These are phyloP conservation scores for Nothophaeocryptopus gaeumannii DNA, from an alignment of 2,329 filamentous ascomycete genomes.

Conservation along the genomic window DNA sequence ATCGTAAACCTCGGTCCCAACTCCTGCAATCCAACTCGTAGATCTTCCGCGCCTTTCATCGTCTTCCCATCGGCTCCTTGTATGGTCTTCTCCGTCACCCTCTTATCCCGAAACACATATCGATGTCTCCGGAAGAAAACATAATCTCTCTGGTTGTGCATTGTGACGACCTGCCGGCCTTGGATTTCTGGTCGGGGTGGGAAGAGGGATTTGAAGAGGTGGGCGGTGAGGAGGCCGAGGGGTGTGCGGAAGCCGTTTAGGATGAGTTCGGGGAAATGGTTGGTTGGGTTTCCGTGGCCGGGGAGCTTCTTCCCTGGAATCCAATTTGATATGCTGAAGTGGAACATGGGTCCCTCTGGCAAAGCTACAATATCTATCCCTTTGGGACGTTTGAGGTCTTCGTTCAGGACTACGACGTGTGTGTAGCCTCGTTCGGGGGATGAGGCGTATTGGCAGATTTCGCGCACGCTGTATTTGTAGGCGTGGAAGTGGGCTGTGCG, in stretches of 20 bases:
- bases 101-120: conserved; percentile 90
- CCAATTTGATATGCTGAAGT: conserved; percentile 89
- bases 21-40: conserved; percentile 86
- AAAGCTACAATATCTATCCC: conserved; percentile 82
- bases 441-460: conserved; percentile 81
- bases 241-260: conserved; percentile 95
- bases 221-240: conserved; percentile 80
- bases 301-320: conserved; percentile 82
- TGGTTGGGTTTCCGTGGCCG: conserved; percentile 85
- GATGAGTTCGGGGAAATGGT: conserved; percentile 84
- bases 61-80: conserved; percentile 77
- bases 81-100: conserved; percentile 81
- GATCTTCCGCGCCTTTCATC: conserved; percentile 78
- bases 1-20: conserved; percentile 79
- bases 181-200: conserved; percentile 78
- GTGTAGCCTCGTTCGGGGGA: conserved; percentile 71
- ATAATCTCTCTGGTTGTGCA: conserved; percentile 94
- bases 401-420: conserved; percentile 77
- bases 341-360: conserved; percentile 82
- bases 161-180: conserved; percentile 83
- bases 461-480: conserved; percentile 87
- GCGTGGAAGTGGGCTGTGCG: conserved; percentile 79
- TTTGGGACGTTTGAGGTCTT: conserved; percentile 81
- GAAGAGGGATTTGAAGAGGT: conserved; percentile 76
- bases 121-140: conserved; percentile 89